Base-by-base conservation (phyloP, 768 basidiomycete genomes). In the Termitomyces sp. region DNA sequence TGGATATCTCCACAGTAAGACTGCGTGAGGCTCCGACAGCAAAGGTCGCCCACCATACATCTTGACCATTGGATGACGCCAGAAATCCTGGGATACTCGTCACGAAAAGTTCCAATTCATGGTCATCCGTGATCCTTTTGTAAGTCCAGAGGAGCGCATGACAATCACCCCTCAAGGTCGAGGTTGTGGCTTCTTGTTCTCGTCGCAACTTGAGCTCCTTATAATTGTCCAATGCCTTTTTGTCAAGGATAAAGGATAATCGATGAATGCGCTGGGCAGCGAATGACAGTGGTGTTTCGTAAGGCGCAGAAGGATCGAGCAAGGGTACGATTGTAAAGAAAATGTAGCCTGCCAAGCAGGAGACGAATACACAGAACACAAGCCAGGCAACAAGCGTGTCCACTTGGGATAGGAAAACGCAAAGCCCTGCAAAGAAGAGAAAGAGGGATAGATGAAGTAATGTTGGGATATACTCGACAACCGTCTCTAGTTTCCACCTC, bases 51-150 rank as follows among this genome's bases (percentile, higher is more conserved):
- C 45, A 37, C 56, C 56, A 57, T 6, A 41, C 23, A 8, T 45
- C 23, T 21, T 40, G 50, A 15, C 56, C 51, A 30, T 33, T 41
- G 4, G 37, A 9, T 17, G 56, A 57, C 6, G 35, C 35, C 45
- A 57, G 9, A 42, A 57, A 53, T 2, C 56, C 56, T 9, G 56
- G 56, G 11, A 57, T 47, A 31, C 51, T 57, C 17, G 30, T 50
- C 6, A 57, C 50, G 26, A 57, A 53, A 4, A 41, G 21, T 41
- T 57, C 44, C 17, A 57, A 26, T 33, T 48, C 45, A 38, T 28
- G 15, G n/a, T 53, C 56, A 38, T 48, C 54, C 10, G 54, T 55
- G 28, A 48, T 55, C 46, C 38, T 55, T n/a, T 55, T 37, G 30
- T 30, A 48, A 33, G 50, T 43, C 56, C 56, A 57, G 12, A 28